These are phyloP conservation scores for Scedosporium aurantiacum DNA, from an alignment of 2,329 filamentous ascomycete species.

Conservation along the genomic window DNA sequence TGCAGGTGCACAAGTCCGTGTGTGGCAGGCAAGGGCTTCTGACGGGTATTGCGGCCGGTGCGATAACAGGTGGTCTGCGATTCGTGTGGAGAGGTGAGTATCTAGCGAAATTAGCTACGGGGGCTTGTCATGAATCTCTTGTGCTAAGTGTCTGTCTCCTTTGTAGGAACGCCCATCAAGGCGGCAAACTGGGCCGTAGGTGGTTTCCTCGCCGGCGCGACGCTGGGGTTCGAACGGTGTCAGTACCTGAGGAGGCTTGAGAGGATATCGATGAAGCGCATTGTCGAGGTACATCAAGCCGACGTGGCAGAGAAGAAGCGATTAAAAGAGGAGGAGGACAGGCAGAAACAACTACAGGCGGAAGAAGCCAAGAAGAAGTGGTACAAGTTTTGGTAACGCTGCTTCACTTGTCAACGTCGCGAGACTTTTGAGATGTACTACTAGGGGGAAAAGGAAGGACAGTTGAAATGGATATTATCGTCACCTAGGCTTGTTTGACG, in stretches of 20 bases:
- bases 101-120: no score
- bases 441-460: background rate
- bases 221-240: slow-evolving; percentile 74
- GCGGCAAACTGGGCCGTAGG: slow-evolving; percentile 79
- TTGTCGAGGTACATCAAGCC: slow-evolving; percentile 59
- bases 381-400: slow-evolving; percentile 44
- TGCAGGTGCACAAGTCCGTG: slow-evolving; percentile 64
- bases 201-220: slow-evolving; percentile 58
- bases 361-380: slow-evolving; percentile 31
- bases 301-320: slow-evolving; percentile 29
- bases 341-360: slow-evolving; percentile 19
- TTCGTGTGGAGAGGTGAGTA: slow-evolving; percentile 63
- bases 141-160: background rate
- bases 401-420: background rate
- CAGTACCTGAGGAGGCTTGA: slow-evolving; percentile 64
- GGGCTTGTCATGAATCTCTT: background rate
- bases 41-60: slow-evolving; percentile 71
- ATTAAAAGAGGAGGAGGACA: slow-evolving; percentile 30
- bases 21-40: slow-evolving; percentile 77
- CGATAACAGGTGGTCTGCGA: slow-evolving; percentile 61
- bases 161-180: slow-evolving; percentile 40
- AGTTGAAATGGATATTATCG: background rate
- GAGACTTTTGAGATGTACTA: background rate
- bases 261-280: slow-evolving; percentile 71
- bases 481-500: background rate